phyloP scores from a whole-genome alignment of 768 basidiomycete genomes.

The Calocybe gangraenosa region DNA sequence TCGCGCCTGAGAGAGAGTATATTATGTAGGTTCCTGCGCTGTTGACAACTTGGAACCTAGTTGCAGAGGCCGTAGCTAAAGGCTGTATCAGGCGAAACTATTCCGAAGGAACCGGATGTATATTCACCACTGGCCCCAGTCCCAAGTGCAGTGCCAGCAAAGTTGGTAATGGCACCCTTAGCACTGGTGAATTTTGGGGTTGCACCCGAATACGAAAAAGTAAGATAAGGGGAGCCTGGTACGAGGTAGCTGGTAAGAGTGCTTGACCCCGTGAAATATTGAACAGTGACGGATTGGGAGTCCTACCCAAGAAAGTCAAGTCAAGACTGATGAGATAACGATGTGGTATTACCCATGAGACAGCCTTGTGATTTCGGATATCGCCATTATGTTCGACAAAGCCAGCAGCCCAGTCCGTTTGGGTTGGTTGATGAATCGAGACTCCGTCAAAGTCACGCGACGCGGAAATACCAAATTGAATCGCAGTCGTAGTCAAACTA shows the following conservation, averaged over 20 bases:
- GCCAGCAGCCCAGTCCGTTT: conserved; percentile 28
- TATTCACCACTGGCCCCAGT: conserved; percentile 17
- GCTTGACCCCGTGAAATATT: conserved; percentile 27
- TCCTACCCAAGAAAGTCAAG: conserved; percentile 17
- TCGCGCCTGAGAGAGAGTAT: conserved; percentile 26
- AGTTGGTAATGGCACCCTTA: conserved; percentile 25
- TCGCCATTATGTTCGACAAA: conserved; percentile 28
- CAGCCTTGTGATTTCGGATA: conserved; percentile 26
- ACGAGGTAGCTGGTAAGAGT: conserved; percentile 28
- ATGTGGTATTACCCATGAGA: conserved; percentile 23
- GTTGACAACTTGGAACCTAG: conserved; percentile 25
- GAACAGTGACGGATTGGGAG: conserved; percentile 29
- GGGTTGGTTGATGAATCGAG: conserved; percentile 27
- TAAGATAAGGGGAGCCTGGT: conserved; percentile 30
- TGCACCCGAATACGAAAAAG: conserved; percentile 25
- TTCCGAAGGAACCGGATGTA: not conserved
- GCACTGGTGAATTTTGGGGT: conserved; percentile 26
- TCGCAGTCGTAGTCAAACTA: conserved; percentile 19
- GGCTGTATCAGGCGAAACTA: not conserved
- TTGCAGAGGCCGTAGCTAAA: conserved; percentile 21
- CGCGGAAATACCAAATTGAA: conserved; percentile 28
- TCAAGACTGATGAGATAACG: not conserved
- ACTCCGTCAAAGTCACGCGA: conserved; percentile 26
- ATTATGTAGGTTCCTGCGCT: conserved; percentile 26
- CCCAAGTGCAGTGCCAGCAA: conserved; percentile 22